These are phyloP conservation scores for Cutaneotrichosporon arboriforme DNA, from an alignment of 1,284 basidiomycete genomes.

Conservation along the genomic window DNA sequence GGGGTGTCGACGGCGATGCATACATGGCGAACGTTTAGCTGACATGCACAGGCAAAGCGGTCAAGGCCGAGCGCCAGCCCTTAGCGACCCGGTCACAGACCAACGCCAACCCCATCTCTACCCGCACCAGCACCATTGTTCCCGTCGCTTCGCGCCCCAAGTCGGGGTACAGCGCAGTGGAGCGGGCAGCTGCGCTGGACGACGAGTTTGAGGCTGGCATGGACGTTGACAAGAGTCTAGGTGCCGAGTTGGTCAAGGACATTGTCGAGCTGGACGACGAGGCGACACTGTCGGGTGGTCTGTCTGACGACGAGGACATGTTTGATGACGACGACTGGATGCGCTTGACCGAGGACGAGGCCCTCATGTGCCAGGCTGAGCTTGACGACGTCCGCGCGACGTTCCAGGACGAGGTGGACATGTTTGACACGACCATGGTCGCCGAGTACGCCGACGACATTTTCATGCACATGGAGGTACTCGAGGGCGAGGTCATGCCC, in stretches of 20 bases:
- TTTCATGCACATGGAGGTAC: slow-evolving; percentile 88
- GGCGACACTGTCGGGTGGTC: slow-evolving; percentile 8
- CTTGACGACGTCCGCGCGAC: slow-evolving; percentile 42
- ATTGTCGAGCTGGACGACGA: slow-evolving; percentile 17
- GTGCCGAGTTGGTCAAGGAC: slow-evolving; percentile 6
- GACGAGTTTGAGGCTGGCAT: slow-evolving; percentile 24
- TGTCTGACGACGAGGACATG: slow-evolving; percentile 46
- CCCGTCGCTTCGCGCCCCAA: slow-evolving; percentile 36
- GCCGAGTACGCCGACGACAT: slow-evolving; percentile 98
- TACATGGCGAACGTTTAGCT: background rate
- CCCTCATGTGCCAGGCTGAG: slow-evolving; percentile 29
- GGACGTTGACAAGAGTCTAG: slow-evolving; percentile 29
- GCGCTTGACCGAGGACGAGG: slow-evolving; percentile 53
- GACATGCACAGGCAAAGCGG: slow-evolving; percentile 22
- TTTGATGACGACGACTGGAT: slow-evolving; percentile 61
- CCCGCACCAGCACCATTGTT: slow-evolving; percentile 33
- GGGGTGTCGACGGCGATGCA: no score
- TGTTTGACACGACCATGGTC: slow-evolving; percentile 92
- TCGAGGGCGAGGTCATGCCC: slow-evolving; percentile 87
- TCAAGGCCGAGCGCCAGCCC: slow-evolving; percentile 30
- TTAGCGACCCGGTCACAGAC: slow-evolving; percentile 24
- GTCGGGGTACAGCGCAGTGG: slow-evolving; percentile 12
- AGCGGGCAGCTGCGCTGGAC: slow-evolving; percentile 15
- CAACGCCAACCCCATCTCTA: slow-evolving; percentile 16
- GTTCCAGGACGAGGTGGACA: slow-evolving; percentile 69